Evolutionary conservation across 148 eudicot genomes (phyloP).

Genomic region (Rheum nobile): DNA sequence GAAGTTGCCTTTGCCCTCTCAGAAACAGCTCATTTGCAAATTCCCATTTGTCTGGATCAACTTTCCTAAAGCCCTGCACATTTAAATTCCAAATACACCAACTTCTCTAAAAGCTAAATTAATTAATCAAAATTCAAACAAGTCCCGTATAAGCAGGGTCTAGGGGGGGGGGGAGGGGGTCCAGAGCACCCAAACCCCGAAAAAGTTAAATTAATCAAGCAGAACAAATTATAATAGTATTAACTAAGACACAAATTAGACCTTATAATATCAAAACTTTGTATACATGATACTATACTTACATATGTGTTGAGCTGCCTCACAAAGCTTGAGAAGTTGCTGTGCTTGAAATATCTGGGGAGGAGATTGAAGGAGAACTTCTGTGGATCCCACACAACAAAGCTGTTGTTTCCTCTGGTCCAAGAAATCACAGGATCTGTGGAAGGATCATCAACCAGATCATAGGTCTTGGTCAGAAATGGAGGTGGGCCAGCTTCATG

Average conservation of each 20-base stretch:
- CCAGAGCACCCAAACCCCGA: too few species aligned
- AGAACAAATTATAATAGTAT: too few species aligned
- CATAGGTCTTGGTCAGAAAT: constrained; percentile 41
- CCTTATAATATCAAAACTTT: too few species aligned
- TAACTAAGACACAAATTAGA: background rate
- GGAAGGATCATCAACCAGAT: constrained; percentile 32
- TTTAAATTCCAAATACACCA: background rate
- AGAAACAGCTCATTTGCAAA: constrained; percentile 16
- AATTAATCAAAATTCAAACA: too few species aligned
- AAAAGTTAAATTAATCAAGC: too few species aligned
- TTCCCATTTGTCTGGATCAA: constrained; percentile 15
- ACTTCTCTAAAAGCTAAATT: too few species aligned
- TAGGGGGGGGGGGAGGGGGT: too few species aligned
- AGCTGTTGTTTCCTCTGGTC: constrained; percentile 44
- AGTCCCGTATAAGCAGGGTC: too few species aligned
- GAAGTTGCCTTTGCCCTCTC: constrained; percentile 35
- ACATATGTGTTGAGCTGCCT: constrained; percentile 45
- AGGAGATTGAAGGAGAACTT: constrained; percentile 30
- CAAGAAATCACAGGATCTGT: constrained; percentile 32
- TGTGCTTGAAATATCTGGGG: constrained; percentile 38
- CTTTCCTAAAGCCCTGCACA: constrained; percentile 17
- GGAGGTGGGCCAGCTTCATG: constrained; percentile 37
- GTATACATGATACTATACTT: constrained; percentile 8
- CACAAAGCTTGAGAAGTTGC: constrained; percentile 42
- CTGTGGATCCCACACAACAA: constrained; percentile 45